Base-by-base conservation (phyloP, 192 early-diverging fungal genomes). In the Umbelopsis vinacea region DNA sequence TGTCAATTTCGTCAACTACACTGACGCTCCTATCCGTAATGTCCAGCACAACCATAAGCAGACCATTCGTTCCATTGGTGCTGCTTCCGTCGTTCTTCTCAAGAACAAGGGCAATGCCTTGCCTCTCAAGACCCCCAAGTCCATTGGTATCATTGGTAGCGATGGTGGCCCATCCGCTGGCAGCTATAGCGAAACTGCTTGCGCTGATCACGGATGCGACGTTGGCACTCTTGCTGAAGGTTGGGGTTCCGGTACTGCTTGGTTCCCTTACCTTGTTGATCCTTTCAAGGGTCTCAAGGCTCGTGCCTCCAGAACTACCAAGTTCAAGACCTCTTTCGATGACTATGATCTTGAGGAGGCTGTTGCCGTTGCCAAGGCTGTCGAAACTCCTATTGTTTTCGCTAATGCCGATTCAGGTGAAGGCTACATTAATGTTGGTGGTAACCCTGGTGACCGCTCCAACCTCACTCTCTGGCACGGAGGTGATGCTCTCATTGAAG, bases 351-450 rank as follows among this genome's bases (percentile, higher is more conserved):
- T 74, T 0, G 17, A 52, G 35, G 29, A 11, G 26, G 71, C 69
- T 23, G 48, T 24, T 12, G 22, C 29, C 47, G 40, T 52, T 8
- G 76, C 76, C 12, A 48, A 66, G 33, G 29, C 55, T n/a, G 37
- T 55, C 3, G 71, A 78, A 17, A 21, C 52, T 8, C 72, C 72
- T 33, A 74, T 78, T 47, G 76, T 78, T 17, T 78, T 78, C 63
- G 72, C 48, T 6, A 78, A 78, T 35, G 43, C 71, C 29, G 54
- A 78, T 46, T 78, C 76, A 11, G 76, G 76, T 47, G 76, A 78
- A 74, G 69, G 47, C n/a, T 66, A 52, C 24, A 54, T 67, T 22
- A n/a, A 23, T 12, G 74, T 75, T 33, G 69, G 55, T 52, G 47
- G 60, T 22, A 75, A 66, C 24, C 38, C 38, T 21, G 74, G 69